A percentile compares a stretch with the other conserved stretches of the same genome.
Evolutionary conservation across 2,329 filamentous ascomycete species (phyloP).

Genomic region (Hirsutella minnesotensis): DNA sequence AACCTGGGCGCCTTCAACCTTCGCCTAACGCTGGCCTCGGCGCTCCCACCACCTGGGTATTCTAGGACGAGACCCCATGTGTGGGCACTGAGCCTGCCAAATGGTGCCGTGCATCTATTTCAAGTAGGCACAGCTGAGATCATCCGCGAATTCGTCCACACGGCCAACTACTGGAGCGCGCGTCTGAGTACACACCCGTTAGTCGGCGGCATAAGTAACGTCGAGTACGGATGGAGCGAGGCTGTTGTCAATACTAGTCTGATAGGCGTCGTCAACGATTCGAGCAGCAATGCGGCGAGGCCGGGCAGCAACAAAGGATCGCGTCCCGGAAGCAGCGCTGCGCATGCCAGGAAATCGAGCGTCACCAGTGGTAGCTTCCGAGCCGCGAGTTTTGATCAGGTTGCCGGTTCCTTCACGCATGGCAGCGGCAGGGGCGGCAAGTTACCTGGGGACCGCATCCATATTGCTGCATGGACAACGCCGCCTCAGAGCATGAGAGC

Average conservation of each 20-base stretch:
- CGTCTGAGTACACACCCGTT: constrained; percentile 87
- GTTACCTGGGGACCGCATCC: constrained; percentile 72
- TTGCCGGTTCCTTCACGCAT: constrained; percentile 35
- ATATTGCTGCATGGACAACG: constrained; percentile 79
- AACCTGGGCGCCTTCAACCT: constrained; percentile 79
- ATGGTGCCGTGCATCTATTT: constrained; percentile 93
- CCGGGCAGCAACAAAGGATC: constrained; percentile 23
- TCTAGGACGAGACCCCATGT: constrained; percentile 84
- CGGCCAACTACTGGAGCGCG: constrained; percentile 96
- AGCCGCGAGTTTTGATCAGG: constrained; percentile 51
- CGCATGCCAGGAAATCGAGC: constrained; percentile 27
- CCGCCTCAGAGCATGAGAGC: constrained; percentile 85
- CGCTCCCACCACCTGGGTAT: constrained; percentile 82
- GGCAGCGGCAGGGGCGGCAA: constrained; percentile 38
- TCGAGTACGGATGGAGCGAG: constrained; percentile 96
- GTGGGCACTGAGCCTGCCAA: constrained; percentile 85
- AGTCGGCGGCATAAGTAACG: constrained; percentile 85
- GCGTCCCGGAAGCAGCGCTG: constrained; percentile 39
- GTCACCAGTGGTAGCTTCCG: constrained; percentile 40
- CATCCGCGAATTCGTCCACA: constrained; percentile 84
- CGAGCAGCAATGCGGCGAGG: constrained; percentile 12
- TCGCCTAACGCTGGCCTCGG: constrained; percentile 82
- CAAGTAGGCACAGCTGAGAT: constrained; percentile 94
- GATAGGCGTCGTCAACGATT: constrained; percentile 40
- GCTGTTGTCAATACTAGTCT: constrained; percentile 56